Evolutionary conservation across 176 grass and related monocot species (phyloP).

Genomic region (Oryza punctata): DNA sequence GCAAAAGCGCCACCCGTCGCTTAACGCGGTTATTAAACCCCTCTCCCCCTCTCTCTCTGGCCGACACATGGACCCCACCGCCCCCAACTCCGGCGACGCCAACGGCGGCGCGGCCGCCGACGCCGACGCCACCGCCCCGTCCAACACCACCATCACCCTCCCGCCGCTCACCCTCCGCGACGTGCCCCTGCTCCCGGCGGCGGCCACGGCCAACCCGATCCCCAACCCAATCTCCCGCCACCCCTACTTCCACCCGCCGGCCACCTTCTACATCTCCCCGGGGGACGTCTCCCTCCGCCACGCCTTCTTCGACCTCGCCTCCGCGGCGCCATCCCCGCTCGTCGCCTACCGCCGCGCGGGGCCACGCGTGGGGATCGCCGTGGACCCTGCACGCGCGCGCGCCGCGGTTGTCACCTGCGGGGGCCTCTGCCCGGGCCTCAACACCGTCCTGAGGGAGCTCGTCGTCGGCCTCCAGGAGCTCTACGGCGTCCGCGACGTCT

Average conservation of each 20-base stretch:
- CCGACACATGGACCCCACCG: constrained; percentile 46
- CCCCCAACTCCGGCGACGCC: not conserved
- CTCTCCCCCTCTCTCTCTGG: not conserved
- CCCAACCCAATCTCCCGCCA: constrained; percentile 71
- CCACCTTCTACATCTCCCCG: constrained; percentile 77
- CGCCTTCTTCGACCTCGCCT: constrained; percentile 71
- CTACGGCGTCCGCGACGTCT: constrained; percentile 83
- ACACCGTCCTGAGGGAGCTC: constrained; percentile 90
- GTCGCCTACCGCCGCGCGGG: constrained; percentile 79
- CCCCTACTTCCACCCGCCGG: constrained; percentile 55
- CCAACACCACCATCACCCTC: constrained; percentile 42
- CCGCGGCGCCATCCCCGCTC: constrained; percentile 27
- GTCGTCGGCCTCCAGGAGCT: constrained; percentile 72
- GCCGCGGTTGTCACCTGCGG: constrained; percentile 92
- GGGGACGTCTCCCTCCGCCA: constrained; percentile 74
- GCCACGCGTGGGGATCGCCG: constrained; percentile 44
- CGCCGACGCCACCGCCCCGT: constrained; percentile 14
- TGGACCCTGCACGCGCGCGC: constrained; percentile 63
- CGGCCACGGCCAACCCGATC: not conserved
- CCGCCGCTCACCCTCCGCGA: constrained; percentile 54
- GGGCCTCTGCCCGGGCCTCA: constrained; percentile 80
- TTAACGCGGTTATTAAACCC: constrained; percentile 15
- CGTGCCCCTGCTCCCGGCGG: constrained; percentile 25
- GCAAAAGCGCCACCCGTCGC: constrained; percentile 29
- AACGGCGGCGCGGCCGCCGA: not conserved